phyloP scores from a whole-genome alignment of 225 moss, liverwort and hornwort species.

The Pseudisothecium myosuroides region DNA sequence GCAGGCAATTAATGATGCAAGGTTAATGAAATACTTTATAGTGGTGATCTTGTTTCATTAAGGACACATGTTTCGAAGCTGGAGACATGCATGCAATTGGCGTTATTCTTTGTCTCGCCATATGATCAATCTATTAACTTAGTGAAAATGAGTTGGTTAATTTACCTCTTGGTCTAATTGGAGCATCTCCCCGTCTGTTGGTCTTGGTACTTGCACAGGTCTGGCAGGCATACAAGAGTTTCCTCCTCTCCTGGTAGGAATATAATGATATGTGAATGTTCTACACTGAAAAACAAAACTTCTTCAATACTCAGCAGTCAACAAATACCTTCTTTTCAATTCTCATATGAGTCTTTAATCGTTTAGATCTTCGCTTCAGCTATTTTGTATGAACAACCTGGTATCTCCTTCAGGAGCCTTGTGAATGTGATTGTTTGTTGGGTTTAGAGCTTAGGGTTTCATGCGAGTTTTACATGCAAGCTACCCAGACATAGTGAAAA shows the following conservation, averaged over 20 bases:
- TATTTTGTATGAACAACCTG: not conserved
- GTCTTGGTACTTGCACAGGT: slow-evolving; percentile 23
- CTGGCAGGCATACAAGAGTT: slow-evolving; percentile 20
- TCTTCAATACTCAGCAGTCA: not conserved
- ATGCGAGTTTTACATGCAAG: not conserved
- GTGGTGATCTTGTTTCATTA: not conserved
- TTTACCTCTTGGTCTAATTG: not conserved
- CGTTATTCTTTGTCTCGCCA: not conserved
- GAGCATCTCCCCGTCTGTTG: slow-evolving; percentile 14
- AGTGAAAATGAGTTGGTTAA: not conserved
- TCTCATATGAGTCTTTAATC: not conserved
- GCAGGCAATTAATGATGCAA: not conserved
- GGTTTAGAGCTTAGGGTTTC: not conserved
- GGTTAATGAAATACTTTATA: not conserved
- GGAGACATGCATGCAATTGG: not conserved
- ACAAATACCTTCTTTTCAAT: not conserved
- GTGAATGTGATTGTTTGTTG: no score
- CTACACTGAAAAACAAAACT: not conserved
- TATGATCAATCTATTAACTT: not conserved
- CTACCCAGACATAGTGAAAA: not conserved
- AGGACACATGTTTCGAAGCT: not conserved
- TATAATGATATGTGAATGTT: not conserved
- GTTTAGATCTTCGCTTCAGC: not conserved
- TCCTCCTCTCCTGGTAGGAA: slow-evolving; percentile 23
- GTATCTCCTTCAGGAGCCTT: not conserved